phyloP scores from a whole-genome alignment of 139 green algal species.

The Coelastrella sp. region DNA sequence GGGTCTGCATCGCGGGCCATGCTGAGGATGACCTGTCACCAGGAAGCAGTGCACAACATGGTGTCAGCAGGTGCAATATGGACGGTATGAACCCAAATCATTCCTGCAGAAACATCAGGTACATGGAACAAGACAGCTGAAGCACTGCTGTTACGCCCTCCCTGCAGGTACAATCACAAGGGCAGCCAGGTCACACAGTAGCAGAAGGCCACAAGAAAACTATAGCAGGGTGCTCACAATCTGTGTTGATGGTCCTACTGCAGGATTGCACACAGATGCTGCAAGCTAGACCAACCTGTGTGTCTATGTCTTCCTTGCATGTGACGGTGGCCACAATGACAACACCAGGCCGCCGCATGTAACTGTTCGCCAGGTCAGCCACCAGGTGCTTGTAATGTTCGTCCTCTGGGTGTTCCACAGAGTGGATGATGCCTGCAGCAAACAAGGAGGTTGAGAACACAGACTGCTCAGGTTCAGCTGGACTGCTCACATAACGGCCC shows the following conservation, averaged over 20 bases:
- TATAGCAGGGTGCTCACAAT: too few relatives aligned
- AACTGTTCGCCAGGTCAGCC: constrained; percentile 10
- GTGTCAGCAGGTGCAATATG: neutral
- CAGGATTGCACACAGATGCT: neutral
- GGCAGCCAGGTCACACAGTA: neutral
- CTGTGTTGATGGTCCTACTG: too few relatives aligned
- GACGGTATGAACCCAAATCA: too few relatives aligned
- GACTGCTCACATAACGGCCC: neutral
- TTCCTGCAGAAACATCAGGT: too few relatives aligned
- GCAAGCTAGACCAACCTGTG: constrained; percentile 21
- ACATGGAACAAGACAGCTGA: too few relatives aligned
- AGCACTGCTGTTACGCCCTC: too few relatives aligned
- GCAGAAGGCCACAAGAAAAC: neutral
- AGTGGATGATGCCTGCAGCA: constrained; percentile 19
- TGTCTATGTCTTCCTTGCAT: constrained; percentile 47
- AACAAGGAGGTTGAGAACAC: too few relatives aligned
- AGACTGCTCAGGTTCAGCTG: too few relatives aligned
- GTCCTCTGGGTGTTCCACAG: constrained; percentile 27
- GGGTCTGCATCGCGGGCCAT: constrained; percentile 46
- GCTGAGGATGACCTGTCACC: constrained; percentile 37
- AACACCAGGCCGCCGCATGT: constrained; percentile 11
- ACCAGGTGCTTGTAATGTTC: constrained; percentile 47
- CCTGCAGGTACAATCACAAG: neutral
- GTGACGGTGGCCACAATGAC: constrained; percentile 41
- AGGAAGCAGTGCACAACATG: neutral